Conservation (phyloP, 2,329 filamentous ascomycete genomes). For the Aaosphaeria arxii region DNA sequence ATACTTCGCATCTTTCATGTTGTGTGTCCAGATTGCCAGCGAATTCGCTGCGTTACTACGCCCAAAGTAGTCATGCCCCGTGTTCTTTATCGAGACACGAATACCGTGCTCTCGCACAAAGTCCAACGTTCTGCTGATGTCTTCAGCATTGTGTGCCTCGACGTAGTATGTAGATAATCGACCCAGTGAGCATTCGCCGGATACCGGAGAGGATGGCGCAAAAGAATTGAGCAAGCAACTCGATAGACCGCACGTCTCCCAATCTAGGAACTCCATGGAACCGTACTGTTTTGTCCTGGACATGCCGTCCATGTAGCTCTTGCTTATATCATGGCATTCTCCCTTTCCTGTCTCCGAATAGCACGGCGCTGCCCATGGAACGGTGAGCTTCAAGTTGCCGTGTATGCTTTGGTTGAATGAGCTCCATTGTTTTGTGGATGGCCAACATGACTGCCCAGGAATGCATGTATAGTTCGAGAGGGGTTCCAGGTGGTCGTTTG, state of each 20-base stretch:
- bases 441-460: slow-evolving; percentile 38
- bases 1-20: slow-evolving; percentile 28
- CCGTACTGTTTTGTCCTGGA: slow-evolving; percentile 29
- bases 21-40: slow-evolving; percentile 33
- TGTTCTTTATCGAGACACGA: slow-evolving; percentile 35
- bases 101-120: slow-evolving; percentile 30
- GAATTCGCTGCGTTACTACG: slow-evolving; percentile 31
- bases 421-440: slow-evolving; percentile 25
- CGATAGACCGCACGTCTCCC: slow-evolving; percentile 29
- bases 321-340: slow-evolving; percentile 17
- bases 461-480: slow-evolving; percentile 28
- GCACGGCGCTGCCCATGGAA: slow-evolving; percentile 32
- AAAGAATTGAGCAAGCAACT: slow-evolving; percentile 29
- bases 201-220: slow-evolving; percentile 18
- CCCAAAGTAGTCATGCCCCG: slow-evolving; percentile 37
- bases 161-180: slow-evolving; percentile 32
- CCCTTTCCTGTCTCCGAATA: slow-evolving; percentile 17
- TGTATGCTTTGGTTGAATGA: slow-evolving; percentile 30
- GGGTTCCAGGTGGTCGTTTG: background rate
- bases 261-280: slow-evolving; percentile 34
- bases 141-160: slow-evolving; percentile 19
- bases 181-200: slow-evolving; percentile 29
- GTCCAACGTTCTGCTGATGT: slow-evolving; percentile 25
- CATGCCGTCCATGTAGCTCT: slow-evolving; percentile 21
- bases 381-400: slow-evolving; percentile 24